Percentiles rank a stretch among this genome's conserved stretches.
These are phyloP conservation scores for Pseudogymnoascus sp. DNA, from an alignment of 2,329 filamentous ascomycete species.

Conservation along the genomic window DNA sequence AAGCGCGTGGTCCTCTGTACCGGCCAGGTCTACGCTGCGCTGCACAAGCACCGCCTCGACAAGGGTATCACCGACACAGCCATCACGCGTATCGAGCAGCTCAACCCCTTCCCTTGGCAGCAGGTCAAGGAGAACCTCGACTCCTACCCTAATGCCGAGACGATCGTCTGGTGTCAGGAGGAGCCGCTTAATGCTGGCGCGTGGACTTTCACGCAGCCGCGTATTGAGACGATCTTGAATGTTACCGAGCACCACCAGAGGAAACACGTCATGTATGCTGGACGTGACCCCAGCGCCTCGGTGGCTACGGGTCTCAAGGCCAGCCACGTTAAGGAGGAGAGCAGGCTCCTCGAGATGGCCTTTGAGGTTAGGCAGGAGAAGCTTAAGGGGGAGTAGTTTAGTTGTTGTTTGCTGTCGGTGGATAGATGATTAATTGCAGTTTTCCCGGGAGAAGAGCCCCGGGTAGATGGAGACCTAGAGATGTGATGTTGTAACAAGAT, in stretches of 20 bases:
- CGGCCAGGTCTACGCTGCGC: constrained; percentile 85
- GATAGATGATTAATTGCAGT: neutral
- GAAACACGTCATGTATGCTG: constrained; percentile 96
- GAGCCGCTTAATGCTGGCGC: constrained; percentile 95
- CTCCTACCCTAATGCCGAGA: constrained; percentile 93
- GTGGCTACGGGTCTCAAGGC: constrained; percentile 90
- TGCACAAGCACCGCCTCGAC: constrained; percentile 83
- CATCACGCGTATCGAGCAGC: constrained; percentile 91
- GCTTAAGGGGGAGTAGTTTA: constrained; percentile 47
- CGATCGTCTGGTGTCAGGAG: constrained; percentile 95
- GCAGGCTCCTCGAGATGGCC: constrained; percentile 64
- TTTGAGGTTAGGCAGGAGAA: constrained; percentile 60
- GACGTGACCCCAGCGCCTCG: constrained; percentile 83
- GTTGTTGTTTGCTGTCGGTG: neutral
- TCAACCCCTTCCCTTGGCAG: constrained; percentile 98
- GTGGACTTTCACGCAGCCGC: constrained; percentile 95
- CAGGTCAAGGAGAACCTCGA: constrained; percentile 95
- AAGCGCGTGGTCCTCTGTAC: constrained; percentile 91
- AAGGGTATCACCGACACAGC: constrained; percentile 85
- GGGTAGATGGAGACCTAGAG: neutral
- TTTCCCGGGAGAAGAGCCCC: neutral
- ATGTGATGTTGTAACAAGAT: constrained; percentile 6
- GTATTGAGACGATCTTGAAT: constrained; percentile 94
- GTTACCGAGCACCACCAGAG: constrained; percentile 85
- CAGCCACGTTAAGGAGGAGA: constrained; percentile 85